A percentile compares a stretch with the other conserved stretches of the same genome.
Evolutionary conservation across 129 eudicot genomes (phyloP).

Genomic region (Tagetes patula): DNA sequence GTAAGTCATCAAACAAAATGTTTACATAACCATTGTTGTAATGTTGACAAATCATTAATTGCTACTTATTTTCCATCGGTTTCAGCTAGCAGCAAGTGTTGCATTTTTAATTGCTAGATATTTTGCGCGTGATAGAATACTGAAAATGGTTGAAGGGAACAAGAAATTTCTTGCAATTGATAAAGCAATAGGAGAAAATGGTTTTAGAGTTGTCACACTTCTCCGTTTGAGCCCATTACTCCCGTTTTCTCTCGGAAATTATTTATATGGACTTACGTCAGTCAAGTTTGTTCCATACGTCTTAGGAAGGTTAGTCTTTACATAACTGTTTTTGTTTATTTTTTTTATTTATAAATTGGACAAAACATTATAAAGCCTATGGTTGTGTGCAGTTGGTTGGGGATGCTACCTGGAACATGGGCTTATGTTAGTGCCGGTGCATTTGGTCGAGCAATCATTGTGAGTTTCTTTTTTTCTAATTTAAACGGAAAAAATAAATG

Average conservation of each 20-base stretch:
- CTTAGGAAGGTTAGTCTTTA: conserved; percentile 83
- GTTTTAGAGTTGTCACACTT: conserved; percentile 93
- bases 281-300: conserved; percentile 93
- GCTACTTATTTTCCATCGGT: conserved; percentile 4
- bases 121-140: conserved; percentile 99
- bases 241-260: conserved; percentile 98
- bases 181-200: conserved; percentile 99
- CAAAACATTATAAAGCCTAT: neutral
- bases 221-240: conserved; percentile 98
- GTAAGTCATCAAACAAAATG: conserved; percentile 48
- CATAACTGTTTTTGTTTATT: neutral
- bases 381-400: conserved; percentile 83
- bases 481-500: neutral
- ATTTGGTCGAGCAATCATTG: conserved; percentile 97
- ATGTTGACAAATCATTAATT: conserved; percentile 16
- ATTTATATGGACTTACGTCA: conserved; percentile 91
- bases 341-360: neutral
- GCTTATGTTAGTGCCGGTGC: conserved; percentile 99
- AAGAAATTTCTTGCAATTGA: conserved; percentile 98
- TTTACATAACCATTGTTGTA: conserved; percentile 1
- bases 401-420: conserved; percentile 99
- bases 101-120: conserved; percentile 98
- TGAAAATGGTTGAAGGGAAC: conserved; percentile 92
- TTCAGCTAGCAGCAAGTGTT: conserved; percentile 93
- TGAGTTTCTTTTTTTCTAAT: conserved; percentile 42